Base-by-base conservation (phyloP, 768 basidiomycete species). In the Lactarius tabidus region DNA sequence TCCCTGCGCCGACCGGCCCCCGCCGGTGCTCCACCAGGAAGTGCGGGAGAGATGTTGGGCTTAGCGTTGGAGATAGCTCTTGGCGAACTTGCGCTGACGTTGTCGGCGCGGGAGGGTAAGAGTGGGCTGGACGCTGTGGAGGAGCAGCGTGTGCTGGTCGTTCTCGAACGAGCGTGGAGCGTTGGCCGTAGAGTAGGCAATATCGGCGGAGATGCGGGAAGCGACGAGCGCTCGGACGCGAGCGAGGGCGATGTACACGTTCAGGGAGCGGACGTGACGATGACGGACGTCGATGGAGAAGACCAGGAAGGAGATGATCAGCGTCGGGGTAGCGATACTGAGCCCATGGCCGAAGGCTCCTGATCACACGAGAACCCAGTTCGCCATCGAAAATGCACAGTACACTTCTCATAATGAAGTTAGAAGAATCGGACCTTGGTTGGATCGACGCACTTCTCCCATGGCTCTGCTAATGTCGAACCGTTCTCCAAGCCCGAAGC, bases 141-240 rank as follows among this genome's bases (percentile, higher is more conserved):
- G 60, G 61, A 59, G 15, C 31, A 54, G 14, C 51, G 57, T 15
- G 57, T 66, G 39, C 57, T 66, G 51, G 60, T 20, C 28, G 48
- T 66, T 20, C 51, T 65, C 14, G 64, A 65, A 52, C 60, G 64
- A 2, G 64, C 64, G 10, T 65, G 64, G 64, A 57, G 55, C 31
- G 33, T 65, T 31, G 64, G 64, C 15, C 59, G 60, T 29, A 36
- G 64, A 56, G 59, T 53, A 15, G 60, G 60, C 18, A 28, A 17
- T 15, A 54, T 61, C 20, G 6, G 18, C 18, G 48, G 51, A 38
- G 60, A 61, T 7, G 14, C 15, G 10, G 48, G 31, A 8, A 48
- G 20, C 12, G 38, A n/a, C 7, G 35, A 17, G 57, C 26, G 26
- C 15, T 23, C 33, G 20, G 57, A 33, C 20, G 36, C 9, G 26